phyloP scores from a whole-genome alignment of 768 basidiomycete genomes.

The Hericium rajendrae region DNA sequence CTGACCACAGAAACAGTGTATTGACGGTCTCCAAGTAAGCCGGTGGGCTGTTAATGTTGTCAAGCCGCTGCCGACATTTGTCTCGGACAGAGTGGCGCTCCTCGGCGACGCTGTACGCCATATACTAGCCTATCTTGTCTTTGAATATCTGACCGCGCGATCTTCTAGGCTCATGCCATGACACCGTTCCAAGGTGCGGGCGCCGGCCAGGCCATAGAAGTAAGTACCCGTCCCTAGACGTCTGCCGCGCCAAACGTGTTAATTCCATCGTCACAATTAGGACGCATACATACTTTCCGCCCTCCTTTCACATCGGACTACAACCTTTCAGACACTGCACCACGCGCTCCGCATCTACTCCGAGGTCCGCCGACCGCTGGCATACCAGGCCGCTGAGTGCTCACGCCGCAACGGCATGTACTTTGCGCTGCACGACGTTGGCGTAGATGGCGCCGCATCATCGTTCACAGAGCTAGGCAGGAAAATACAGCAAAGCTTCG shows the following conservation, averaged over 20 bases:
- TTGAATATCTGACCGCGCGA: neutral
- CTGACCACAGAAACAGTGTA: neutral
- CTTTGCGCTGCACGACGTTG: constrained; percentile 14
- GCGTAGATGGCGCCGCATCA: neutral
- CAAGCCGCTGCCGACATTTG: constrained; percentile 39
- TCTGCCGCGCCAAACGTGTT: neutral
- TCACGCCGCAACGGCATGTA: constrained; percentile 21
- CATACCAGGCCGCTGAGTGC: constrained; percentile 16
- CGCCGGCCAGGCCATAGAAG: constrained; percentile 36
- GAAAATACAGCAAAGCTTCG: too few relatives aligned
- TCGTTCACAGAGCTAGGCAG: too few relatives aligned
- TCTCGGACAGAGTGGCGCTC: constrained; percentile 41
- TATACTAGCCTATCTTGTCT: neutral
- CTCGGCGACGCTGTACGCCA: constrained; percentile 31
- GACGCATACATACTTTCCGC: constrained; percentile 29
- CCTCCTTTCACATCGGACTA: constrained; percentile 33
- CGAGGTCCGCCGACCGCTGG: constrained; percentile 21
- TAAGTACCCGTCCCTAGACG: constrained; percentile 9
- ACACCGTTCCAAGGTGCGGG: constrained; percentile 34
- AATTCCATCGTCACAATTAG: constrained; percentile 19
- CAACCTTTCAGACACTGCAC: constrained; percentile 13
- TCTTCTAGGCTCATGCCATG: constrained; percentile 27
- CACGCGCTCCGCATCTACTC: constrained; percentile 23
- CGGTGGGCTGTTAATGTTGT: constrained; percentile 60
- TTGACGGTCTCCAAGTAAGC: constrained; percentile 13